These are phyloP conservation scores for Suillus placidus DNA, from an alignment of 768 basidiomycete genomes.

Conservation along the genomic window DNA sequence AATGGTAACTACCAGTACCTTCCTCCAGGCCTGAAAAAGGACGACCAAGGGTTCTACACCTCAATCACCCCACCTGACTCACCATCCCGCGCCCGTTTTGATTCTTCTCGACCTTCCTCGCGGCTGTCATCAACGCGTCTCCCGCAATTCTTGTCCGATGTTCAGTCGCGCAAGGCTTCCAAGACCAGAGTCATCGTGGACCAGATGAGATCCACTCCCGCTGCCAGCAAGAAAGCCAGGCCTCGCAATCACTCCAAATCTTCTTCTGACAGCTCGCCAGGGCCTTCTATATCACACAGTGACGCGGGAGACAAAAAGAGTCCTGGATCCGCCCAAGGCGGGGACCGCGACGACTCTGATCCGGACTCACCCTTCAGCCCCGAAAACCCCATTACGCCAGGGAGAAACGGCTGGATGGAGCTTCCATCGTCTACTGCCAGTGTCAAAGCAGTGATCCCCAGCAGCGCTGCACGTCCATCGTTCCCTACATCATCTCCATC, in stretches of 20 bases:
- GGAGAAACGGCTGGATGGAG: background rate
- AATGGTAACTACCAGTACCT: conserved; percentile 31
- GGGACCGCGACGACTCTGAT: background rate
- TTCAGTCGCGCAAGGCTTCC: conserved; percentile 43
- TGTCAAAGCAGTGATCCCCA: background rate
- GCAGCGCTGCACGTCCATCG: background rate
- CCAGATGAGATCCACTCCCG: conserved; percentile 45
- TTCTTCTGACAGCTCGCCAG: background rate
- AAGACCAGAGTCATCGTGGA: conserved; percentile 65
- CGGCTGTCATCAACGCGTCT: conserved; percentile 41
- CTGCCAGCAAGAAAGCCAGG: conserved; percentile 5
- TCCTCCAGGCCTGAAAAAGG: conserved; percentile 50
- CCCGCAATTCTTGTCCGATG: conserved; percentile 52
- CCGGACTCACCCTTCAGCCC: too few relatives aligned
- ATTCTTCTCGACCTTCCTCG: conserved; percentile 25
- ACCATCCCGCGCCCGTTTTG: conserved; percentile 18
- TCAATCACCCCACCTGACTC: conserved; percentile 31
- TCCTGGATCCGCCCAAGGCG: background rate
- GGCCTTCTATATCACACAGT: background rate
- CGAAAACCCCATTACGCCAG: background rate
- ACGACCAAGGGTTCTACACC: conserved; percentile 55
- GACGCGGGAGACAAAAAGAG: too few relatives aligned
- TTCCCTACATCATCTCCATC: background rate
- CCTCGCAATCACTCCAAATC: conserved; percentile 23
- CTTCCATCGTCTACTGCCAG: background rate